Evolutionary conservation across 148 eudicot species (phyloP).

Genomic region (Rhododendron griersonianum): DNA sequence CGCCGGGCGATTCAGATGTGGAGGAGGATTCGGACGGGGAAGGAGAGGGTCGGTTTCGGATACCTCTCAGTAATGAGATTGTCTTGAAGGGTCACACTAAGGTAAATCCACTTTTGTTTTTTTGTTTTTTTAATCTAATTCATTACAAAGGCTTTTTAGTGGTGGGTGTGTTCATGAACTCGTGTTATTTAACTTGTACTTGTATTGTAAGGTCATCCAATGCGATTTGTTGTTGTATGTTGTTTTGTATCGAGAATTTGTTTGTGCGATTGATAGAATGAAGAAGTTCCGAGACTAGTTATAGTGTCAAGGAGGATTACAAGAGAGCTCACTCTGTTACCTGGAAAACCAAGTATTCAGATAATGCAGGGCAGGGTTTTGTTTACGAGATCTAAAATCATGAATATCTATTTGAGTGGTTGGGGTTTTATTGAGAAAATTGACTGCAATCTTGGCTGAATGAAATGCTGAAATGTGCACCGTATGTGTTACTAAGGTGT

Average conservation of each 20-base stretch:
- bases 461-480: not conserved
- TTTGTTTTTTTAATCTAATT: no score
- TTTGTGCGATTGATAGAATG: not conserved
- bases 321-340: not conserved
- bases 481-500: not conserved
- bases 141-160: not conserved
- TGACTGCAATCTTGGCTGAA: not conserved
- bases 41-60: slow-evolving; percentile 34
- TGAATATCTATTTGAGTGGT: not conserved
- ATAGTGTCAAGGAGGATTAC: not conserved
- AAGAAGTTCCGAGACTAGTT: not conserved
- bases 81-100: slow-evolving; percentile 85
- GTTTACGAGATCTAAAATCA: not conserved
- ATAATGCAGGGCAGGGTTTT: not conserved
- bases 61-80: slow-evolving; percentile 88
- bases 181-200: not conserved
- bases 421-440: not conserved
- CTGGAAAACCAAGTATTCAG: not conserved
- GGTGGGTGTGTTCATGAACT: not conserved
- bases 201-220: not conserved
- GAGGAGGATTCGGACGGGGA: slow-evolving; percentile 39
- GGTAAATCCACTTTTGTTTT: slow-evolving; percentile 25
- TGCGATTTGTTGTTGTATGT: not conserved
- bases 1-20: slow-evolving; percentile 40
- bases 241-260: not conserved